Conservation (phyloP, 768 basidiomycete genomes). For the Kwoniella sp. region DNA sequence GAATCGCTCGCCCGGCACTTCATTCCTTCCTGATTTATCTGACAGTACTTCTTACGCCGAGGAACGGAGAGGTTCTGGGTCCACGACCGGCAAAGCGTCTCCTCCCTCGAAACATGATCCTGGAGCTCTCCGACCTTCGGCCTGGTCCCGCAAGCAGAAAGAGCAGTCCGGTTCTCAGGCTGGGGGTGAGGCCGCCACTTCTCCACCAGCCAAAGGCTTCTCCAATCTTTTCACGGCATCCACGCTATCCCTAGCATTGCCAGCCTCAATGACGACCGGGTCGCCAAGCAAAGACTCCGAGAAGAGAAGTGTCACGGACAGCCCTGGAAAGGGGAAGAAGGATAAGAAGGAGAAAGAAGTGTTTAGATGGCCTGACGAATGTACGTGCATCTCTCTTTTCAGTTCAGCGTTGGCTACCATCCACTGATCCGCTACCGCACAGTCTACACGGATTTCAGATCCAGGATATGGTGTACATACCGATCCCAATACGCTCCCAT, state of each 20-base stretch:
- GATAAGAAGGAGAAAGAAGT: slow-evolving; percentile 58
- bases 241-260: slow-evolving; percentile 38
- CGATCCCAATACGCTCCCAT: slow-evolving; percentile 84
- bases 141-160: slow-evolving; percentile 31
- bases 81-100: slow-evolving; percentile 26
- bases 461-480: slow-evolving; percentile 88
- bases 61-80: slow-evolving; percentile 25
- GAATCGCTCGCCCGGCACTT: slow-evolving; percentile 14
- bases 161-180: slow-evolving; percentile 1
- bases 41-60: background rate
- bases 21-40: slow-evolving; percentile 21
- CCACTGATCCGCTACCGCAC: slow-evolving; percentile 28
- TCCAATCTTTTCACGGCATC: slow-evolving; percentile 46
- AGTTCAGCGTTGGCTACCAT: background rate
- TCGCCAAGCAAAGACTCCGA: slow-evolving; percentile 33
- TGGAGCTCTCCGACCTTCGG: slow-evolving; percentile 29
- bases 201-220: slow-evolving; percentile 39
- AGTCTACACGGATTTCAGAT: slow-evolving; percentile 87
- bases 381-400: slow-evolving; percentile 43
- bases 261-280: slow-evolving; percentile 13
- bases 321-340: slow-evolving; percentile 39
- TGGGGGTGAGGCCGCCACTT: slow-evolving; percentile 12
- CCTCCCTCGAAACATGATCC: slow-evolving; percentile 10
- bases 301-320: slow-evolving; percentile 20
- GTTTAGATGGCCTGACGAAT: slow-evolving; percentile 58